phyloP scores from a whole-genome alignment of 148 eudicot genomes.

The Limonium bicolor region DNA sequence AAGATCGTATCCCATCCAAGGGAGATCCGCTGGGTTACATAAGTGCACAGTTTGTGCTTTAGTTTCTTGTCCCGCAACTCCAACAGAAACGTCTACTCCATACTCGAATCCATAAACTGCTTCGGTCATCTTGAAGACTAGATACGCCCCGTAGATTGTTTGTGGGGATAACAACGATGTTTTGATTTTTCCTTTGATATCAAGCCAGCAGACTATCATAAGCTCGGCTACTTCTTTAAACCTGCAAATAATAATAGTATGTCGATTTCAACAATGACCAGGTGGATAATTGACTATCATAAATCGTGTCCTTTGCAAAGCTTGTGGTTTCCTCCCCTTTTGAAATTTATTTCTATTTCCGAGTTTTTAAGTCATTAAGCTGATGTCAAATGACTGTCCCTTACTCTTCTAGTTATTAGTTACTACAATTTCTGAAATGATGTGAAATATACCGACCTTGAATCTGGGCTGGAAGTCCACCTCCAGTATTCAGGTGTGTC shows the following conservation, averaged over 20 bases:
- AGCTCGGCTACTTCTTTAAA: slow-evolving; percentile 48
- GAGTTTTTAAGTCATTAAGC: no score
- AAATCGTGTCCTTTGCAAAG: no score
- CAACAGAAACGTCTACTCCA: slow-evolving; percentile 17
- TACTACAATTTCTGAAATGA: background rate
- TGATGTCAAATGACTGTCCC: no score
- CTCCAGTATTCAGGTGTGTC: slow-evolving; percentile 53
- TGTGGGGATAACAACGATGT: slow-evolving; percentile 23
- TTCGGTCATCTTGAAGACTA: slow-evolving; percentile 27
- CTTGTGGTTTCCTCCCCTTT: no score
- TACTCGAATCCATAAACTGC: slow-evolving; percentile 21
- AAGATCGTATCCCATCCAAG: no score
- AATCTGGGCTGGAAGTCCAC: slow-evolving; percentile 30
- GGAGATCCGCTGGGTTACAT: no score
- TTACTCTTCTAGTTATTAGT: background rate
- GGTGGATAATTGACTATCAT: background rate
- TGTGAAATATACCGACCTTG: slow-evolving; percentile 22
- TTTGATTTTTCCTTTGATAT: slow-evolving; percentile 24
- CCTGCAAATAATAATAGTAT: slow-evolving; percentile 12
- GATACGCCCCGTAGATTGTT: slow-evolving; percentile 31
- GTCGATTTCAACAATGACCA: background rate
- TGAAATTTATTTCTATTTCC: no score
- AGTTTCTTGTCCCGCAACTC: slow-evolving; percentile 11
- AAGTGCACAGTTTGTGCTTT: slow-evolving; percentile 11
- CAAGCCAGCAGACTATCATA: slow-evolving; percentile 30